Evolutionary conservation across 257 asterid species (phyloP).

Genomic region (Schizonepeta tenuifolia): DNA sequence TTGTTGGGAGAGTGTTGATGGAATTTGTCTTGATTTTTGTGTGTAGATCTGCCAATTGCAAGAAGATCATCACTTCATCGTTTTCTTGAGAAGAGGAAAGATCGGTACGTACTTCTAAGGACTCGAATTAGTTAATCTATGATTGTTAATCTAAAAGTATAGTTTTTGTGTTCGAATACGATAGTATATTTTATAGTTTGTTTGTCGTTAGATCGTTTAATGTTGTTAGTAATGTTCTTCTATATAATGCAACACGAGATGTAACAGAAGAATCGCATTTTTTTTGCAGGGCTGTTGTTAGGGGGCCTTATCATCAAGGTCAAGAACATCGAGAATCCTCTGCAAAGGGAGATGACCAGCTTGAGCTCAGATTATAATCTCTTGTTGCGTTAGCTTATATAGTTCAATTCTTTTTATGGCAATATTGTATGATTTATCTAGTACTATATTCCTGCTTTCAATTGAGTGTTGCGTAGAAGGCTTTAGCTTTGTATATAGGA

Average conservation of each 20-base stretch:
- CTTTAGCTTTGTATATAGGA: not conserved
- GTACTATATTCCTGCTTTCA: not conserved
- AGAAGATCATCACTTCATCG: constrained; percentile 83
- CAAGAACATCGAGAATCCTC: constrained; percentile 41
- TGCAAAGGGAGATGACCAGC: constrained; percentile 55
- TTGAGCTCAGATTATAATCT: constrained; percentile 63
- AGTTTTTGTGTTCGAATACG: too few relatives aligned
- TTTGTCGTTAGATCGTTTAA: too few relatives aligned
- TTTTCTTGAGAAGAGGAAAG: constrained; percentile 81
- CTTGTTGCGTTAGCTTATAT: not conserved
- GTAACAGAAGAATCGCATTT: not conserved
- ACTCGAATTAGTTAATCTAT: too few relatives aligned
- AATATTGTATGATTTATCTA: not conserved
- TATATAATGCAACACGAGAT: not conserved
- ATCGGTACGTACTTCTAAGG: constrained; percentile 44
- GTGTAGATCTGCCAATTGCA: constrained; percentile 76
- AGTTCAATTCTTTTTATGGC: not conserved
- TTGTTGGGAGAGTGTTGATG: not conserved
- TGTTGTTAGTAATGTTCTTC: not conserved
- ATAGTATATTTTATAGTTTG: not conserved
- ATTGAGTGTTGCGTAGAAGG: not conserved
- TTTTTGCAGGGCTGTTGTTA: constrained; percentile 49
- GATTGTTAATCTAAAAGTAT: too few relatives aligned
- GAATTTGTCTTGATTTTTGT: not conserved
- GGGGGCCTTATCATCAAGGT: constrained; percentile 70